Evolutionary conservation across 345 rosid genomes (phyloP).

Genomic region (Salix arbutifolia): DNA sequence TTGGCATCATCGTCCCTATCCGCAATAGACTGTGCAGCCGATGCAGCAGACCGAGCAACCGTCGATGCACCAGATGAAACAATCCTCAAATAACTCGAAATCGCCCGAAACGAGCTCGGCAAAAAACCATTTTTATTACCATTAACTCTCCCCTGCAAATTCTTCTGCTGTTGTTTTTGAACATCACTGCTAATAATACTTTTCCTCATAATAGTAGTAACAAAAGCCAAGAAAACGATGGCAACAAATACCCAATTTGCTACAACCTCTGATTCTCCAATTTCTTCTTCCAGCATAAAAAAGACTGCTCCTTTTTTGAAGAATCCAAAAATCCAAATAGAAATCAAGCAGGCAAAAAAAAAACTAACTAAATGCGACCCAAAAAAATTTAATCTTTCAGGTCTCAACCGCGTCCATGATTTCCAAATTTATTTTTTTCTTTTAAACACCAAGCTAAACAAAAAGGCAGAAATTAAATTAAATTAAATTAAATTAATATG

Average conservation of each 20-base stretch:
- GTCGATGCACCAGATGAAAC: slow-evolving; percentile 92
- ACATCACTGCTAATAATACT: slow-evolving; percentile 49
- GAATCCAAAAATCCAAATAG: slow-evolving; percentile 5
- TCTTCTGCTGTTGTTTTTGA: slow-evolving; percentile 32
- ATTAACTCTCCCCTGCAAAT: slow-evolving; percentile 12
- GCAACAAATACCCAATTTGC: slow-evolving; percentile 33
- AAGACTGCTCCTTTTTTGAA: slow-evolving; percentile 25
- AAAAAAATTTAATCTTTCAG: not conserved
- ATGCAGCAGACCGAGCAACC: slow-evolving; percentile 78
- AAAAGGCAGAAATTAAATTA: not conserved
- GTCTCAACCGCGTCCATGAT: not conserved
- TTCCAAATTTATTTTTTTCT: not conserved
- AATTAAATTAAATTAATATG: not conserved
- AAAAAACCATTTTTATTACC: slow-evolving; percentile 38
- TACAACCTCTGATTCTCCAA: slow-evolving; percentile 30
- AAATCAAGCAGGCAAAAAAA: not conserved
- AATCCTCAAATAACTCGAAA: slow-evolving; percentile 68
- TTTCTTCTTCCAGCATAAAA: slow-evolving; percentile 40
- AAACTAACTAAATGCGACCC: slow-evolving; percentile 12
- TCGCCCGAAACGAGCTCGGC: slow-evolving; percentile 69
- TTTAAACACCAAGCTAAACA: not conserved
- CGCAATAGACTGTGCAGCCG: slow-evolving; percentile 72
- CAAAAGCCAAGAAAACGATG: slow-evolving; percentile 28
- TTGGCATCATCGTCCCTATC: slow-evolving; percentile 53
- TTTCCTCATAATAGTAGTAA: slow-evolving; percentile 53